Conservation (phyloP, 2,329 filamentous ascomycete genomes). For the Talaromyces albobiverticillius region DNA sequence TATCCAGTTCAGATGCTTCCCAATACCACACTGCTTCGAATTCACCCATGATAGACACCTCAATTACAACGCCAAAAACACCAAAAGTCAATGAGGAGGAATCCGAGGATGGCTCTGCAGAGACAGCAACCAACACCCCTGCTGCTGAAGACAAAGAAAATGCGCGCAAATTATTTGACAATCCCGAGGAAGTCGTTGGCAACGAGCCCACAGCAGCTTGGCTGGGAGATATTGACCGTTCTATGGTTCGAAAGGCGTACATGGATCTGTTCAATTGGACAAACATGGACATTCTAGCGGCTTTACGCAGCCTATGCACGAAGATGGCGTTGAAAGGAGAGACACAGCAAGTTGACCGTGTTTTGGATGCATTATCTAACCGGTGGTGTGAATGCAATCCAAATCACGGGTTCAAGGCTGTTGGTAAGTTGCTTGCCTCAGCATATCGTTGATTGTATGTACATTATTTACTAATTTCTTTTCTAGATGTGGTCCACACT, state of each 20-base stretch:
- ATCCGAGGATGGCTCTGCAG: conserved; percentile 15
- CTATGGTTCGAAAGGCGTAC: conserved; percentile 67
- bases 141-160: conserved; percentile 70
- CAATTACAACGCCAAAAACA: conserved; percentile 12
- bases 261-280: conserved; percentile 90
- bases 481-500: conserved; percentile 87
- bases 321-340: conserved; percentile 83
- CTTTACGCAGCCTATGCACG: conserved; percentile 76
- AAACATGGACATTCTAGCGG: conserved; percentile 73
- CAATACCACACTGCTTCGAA: conserved; percentile 46
- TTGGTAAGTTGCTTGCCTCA: conserved; percentile 55
- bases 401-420: conserved; percentile 86
- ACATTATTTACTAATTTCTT: background rate
- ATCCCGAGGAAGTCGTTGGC: conserved; percentile 71
- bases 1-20: conserved; percentile 38
- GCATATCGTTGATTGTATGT: conserved; percentile 23
- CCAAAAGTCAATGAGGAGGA: conserved; percentile 11
- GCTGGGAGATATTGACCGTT: conserved; percentile 66
- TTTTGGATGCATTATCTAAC: conserved; percentile 82
- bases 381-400: conserved; percentile 94
- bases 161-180: conserved; percentile 79
- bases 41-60: conserved; percentile 23
- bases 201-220: conserved; percentile 81
- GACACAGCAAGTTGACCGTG: conserved; percentile 94
- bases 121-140: conserved; percentile 26